Conservation (phyloP, 116 monocot species). For the Papilionanthe hybrid region DNA sequence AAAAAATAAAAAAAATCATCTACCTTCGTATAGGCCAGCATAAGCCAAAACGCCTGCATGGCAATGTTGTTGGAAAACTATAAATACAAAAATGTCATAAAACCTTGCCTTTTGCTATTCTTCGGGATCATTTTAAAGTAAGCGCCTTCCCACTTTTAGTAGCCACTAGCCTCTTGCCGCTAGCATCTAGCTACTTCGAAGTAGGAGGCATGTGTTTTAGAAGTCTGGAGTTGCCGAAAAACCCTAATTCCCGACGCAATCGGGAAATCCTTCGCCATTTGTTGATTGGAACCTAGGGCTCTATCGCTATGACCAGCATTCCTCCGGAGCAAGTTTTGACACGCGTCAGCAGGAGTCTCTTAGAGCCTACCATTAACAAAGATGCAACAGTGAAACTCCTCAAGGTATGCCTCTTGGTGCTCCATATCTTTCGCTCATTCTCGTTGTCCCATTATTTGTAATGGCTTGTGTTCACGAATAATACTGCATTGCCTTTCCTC, state of each 20-base stretch:
- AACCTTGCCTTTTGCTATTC: no score
- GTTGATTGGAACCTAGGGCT: neutral
- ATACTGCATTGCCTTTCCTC: neutral
- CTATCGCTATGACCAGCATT: constrained; percentile 15
- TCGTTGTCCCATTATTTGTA: neutral
- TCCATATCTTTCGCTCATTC: neutral
- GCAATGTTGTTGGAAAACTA: no score
- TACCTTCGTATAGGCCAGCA: no score
- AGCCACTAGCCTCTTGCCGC: no score
- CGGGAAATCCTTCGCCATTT: neutral
- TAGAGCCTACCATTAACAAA: constrained; percentile 54
- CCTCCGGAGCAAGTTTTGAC: constrained; percentile 32
- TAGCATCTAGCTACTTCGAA: neutral
- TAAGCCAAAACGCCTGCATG: no score
- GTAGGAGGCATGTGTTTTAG: neutral
- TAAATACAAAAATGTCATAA: no score
- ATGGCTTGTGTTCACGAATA: neutral
- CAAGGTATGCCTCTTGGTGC: constrained; percentile 33
- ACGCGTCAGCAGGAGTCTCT: constrained; percentile 49
- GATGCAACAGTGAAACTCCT: constrained; percentile 67
- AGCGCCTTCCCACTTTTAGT: neutral
- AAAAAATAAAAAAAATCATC: no score
- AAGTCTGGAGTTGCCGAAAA: neutral
- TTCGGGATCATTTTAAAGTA: neutral
- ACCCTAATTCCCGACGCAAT: neutral